Evolutionary conservation across 768 basidiomycete species (phyloP), one percentile per base, ranked within the genome.

Genomic region (Tubosaeta sp.): DNA sequence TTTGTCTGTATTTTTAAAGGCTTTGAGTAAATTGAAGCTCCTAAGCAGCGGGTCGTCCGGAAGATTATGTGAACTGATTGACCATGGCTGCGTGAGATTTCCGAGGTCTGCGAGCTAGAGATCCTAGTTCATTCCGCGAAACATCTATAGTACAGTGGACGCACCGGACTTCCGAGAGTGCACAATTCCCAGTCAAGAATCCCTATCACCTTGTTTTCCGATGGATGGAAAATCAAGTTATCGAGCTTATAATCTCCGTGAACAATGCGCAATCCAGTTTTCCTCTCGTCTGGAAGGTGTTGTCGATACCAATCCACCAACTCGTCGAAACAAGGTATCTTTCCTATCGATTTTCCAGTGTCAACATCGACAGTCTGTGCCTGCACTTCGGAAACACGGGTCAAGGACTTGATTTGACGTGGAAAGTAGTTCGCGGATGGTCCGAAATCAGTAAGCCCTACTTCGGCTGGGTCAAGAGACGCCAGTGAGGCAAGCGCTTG

Each of bases 181-280:
- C 92, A 97, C 26, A 99, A 73, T 65, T 99, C 95, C 95, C 95
- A 99, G 64, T 99, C 95, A 46, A 99, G 70, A 35, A 99, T 92
- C 6, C 92, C 97, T 56, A 98, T 93, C 4, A 98, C 94, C 38
- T 81, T 76, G 55, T 94, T 91, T 69, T 97, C 86, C 0, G 85
- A 91, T 0, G 88, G 86, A 60, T 98, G 95, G 71, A 97, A 98
- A 57, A 97, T 80, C 57, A 99, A 68, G 68, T 99, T 99, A 70
- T 99, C 95, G n/a, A 95, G 75, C 68, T 99, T 99, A 67, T 91
- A 98, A 69, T 99, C 95, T 26, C 95, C 95, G 65, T 98, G 95
- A 6, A 98, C 93, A 57, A 99, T 84, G n/a, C 90, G 83, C 49
- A 80, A 73, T 1, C 89, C 91, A 1, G 78, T 80, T 65, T 83